These are phyloP conservation scores for Colletotrichum kahawae DNA, from an alignment of 2,329 filamentous ascomycete species.

Conservation along the genomic window DNA sequence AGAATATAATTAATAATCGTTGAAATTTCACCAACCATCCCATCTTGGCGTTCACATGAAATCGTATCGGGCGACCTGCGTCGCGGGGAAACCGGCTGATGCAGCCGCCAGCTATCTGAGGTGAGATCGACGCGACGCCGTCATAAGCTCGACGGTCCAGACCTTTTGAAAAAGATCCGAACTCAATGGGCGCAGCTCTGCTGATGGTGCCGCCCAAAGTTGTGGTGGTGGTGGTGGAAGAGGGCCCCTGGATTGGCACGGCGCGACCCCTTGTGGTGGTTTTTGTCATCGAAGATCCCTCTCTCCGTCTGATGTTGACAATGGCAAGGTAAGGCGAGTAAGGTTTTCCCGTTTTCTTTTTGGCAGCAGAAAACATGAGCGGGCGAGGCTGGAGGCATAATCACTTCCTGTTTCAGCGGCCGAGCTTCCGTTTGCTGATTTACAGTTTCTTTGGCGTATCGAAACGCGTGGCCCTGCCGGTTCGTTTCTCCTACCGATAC, in stretches of 20 bases:
- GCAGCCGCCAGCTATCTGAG: not conserved
- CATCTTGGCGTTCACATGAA: not conserved
- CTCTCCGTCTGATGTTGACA: not conserved
- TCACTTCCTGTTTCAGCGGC: not conserved
- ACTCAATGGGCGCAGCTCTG: not conserved
- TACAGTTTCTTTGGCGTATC: not conserved
- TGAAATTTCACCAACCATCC: not conserved
- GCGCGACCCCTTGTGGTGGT: not conserved
- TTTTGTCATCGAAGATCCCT: not conserved
- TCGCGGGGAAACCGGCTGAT: not conserved
- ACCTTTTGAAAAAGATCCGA: not conserved
- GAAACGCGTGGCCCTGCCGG: not conserved
- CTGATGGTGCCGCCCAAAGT: not conserved
- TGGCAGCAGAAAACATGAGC: not conserved
- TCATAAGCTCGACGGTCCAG: conserved; percentile 4
- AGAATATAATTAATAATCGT: not conserved
- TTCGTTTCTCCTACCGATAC: not conserved
- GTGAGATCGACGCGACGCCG: not conserved
- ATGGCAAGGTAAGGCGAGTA: not conserved
- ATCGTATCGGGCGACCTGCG: not conserved
- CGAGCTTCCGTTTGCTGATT: not conserved
- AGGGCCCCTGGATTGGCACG: not conserved
- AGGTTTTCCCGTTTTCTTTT: not conserved
- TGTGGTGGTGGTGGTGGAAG: not conserved
- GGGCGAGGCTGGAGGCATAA: not conserved